phyloP scores from a whole-genome alignment of 2,329 filamentous ascomycete genomes.

The Calonectria pseudoturangicola region DNA sequence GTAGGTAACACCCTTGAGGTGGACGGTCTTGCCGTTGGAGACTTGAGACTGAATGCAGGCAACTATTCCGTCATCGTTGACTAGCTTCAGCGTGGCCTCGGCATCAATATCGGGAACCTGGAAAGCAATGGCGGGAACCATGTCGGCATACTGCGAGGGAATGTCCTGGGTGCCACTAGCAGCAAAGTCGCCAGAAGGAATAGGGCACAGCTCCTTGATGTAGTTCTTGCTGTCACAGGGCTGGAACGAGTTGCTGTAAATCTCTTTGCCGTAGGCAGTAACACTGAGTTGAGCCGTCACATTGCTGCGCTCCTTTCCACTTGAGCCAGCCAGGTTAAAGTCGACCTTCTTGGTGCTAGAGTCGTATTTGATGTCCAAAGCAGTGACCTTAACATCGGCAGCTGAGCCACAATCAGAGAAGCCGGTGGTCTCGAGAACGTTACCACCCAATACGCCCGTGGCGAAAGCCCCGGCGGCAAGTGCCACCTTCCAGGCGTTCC shows the following conservation, averaged over 20 bases:
- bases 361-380: constrained; percentile 87
- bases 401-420: constrained; percentile 81
- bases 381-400: constrained; percentile 79
- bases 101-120: constrained; percentile 92
- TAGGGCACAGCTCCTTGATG: constrained; percentile 87
- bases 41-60: constrained; percentile 90
- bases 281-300: constrained; percentile 86
- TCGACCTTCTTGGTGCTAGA: constrained; percentile 81
- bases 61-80: constrained; percentile 77
- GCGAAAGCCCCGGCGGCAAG: constrained; percentile 61
- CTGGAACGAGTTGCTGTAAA: constrained; percentile 88
- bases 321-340: constrained; percentile 90
- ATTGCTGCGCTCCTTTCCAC: constrained; percentile 84
- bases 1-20: constrained; percentile 85
- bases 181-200: constrained; percentile 84
- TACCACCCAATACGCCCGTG: constrained; percentile 74
- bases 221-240: constrained; percentile 83
- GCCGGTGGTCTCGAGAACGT: constrained; percentile 86
- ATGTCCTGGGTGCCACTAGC: constrained; percentile 84
- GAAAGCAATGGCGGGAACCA: constrained; percentile 94
- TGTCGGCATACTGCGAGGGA: constrained; percentile 79
- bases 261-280: constrained; percentile 86
- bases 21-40: constrained; percentile 89
- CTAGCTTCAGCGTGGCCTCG: constrained; percentile 85
- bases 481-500: constrained; percentile 58